Base-by-base conservation (phyloP, 1,139 yeast genomes). In the Waltiozyma sp. region DNA sequence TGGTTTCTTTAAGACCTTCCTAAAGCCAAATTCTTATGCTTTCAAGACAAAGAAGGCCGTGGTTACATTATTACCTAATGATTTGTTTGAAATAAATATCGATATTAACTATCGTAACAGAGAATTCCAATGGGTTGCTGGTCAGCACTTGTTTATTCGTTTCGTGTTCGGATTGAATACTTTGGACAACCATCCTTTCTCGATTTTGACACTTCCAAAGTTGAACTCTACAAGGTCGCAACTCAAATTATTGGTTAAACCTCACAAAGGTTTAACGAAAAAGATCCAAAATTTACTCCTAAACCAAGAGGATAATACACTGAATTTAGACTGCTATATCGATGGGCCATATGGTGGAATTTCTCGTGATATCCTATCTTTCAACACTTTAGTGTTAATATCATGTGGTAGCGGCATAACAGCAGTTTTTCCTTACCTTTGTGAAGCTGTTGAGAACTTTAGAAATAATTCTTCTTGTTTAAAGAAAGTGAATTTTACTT, bases 261-360 rank as follows among this genome's bases (percentile, higher is more conserved):
- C 81, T 0, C 67, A 69, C 47, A 58, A 58, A 16, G 86, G 86
- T 0, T 60, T 77, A 43, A 78, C 85, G 1, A 55, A 46, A 36
- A 51, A 47, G 38, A 44, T 68, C 1, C 60, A 59, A 44, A 50
- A 59, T 13, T 13, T 26, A 4, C 28, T 26, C 4, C 28, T 26
- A 10, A 10, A 4, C 28, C 48, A 63, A 1, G 18, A 49, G 4
- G 47, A 52, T 1, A 52, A 52, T 9, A 4, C 23, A 3, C 46
- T 49, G 14, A 49, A 54, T 1, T 40, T 55, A 13, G 49, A 51
- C 35, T 75, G 75, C 1, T 66, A 60, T 47, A 56, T 78, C 40
- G 85, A 78, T 55, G 85, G 85, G 3, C 81, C 85, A 2, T 78
- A 77, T 49, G 85, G 85, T 10, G 84, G 84, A 0, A 54, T 73